phyloP scores from a whole-genome alignment of 2,329 filamentous ascomycete species.

The Clonostachys solani region DNA sequence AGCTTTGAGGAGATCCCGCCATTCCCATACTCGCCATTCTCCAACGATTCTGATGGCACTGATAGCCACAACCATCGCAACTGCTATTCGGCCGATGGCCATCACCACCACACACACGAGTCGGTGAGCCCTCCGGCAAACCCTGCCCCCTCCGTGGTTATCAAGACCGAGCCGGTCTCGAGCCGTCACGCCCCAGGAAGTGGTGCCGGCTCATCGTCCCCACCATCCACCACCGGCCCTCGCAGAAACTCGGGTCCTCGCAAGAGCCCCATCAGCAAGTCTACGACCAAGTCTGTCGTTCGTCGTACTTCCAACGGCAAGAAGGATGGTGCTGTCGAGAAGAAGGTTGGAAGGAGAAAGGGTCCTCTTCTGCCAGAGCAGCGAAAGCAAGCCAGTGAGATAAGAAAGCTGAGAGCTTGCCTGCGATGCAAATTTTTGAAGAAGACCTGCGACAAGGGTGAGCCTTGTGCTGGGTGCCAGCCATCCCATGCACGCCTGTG shows the following conservation, averaged over 20 bases:
- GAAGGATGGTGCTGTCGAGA: conserved; percentile 75
- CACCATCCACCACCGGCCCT: conserved; percentile 54
- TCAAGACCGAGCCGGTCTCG: conserved; percentile 39
- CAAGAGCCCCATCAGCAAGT: conserved; percentile 77
- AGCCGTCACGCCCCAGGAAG: conserved; percentile 57
- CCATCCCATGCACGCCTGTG: conserved; percentile 92
- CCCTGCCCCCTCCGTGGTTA: conserved; percentile 55
- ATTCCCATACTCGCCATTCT: conserved; percentile 76
- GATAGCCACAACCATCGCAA: conserved; percentile 55
- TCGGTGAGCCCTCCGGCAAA: conserved; percentile 66
- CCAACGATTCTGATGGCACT: conserved; percentile 74
- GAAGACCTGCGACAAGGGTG: conserved; percentile 97
- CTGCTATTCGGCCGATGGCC: conserved; percentile 54
- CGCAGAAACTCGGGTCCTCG: conserved; percentile 67
- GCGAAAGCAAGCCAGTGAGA: conserved; percentile 93
- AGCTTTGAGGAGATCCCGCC: conserved; percentile 76
- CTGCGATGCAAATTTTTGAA: conserved; percentile 97
- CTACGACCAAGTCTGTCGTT: conserved; percentile 72
- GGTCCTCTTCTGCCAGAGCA: conserved; percentile 90
- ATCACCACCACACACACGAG: conserved; percentile 38
- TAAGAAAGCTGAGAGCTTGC: conserved; percentile 90
- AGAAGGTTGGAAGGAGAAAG: conserved; percentile 87
- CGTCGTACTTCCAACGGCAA: conserved; percentile 74
- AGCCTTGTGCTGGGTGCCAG: conserved; percentile 92
- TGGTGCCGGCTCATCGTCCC: conserved; percentile 55